Conservation (phyloP, 345 rosid genomes). For the Syzygium grande region DNA sequence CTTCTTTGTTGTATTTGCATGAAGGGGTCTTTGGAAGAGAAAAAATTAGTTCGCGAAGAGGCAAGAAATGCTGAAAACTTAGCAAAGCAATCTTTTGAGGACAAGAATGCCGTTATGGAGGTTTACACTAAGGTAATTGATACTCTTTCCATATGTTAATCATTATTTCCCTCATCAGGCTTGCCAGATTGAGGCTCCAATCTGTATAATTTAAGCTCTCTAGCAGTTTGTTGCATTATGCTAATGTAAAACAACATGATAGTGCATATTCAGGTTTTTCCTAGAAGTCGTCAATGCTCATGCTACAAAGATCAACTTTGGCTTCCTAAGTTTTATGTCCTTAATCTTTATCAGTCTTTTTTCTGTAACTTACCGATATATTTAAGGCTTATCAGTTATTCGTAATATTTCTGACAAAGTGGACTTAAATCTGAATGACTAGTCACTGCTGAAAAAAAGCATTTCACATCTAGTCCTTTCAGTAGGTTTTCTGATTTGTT, state of each 20-base stretch:
- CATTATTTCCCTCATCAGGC: neutral
- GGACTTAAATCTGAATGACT: neutral
- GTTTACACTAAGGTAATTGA: conserved; percentile 55
- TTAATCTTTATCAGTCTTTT: neutral
- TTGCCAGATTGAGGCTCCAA: neutral
- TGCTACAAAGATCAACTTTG: neutral
- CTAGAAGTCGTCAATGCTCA: neutral
- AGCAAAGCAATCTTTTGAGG: conserved; percentile 63
- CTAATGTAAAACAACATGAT: neutral
- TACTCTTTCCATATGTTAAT: neutral
- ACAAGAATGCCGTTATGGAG: conserved; percentile 57
- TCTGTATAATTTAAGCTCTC: neutral
- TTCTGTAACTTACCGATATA: neutral
- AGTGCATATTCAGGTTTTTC: neutral
- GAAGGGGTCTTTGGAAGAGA: conserved; percentile 85
- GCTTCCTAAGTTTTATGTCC: neutral
- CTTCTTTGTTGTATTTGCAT: neutral
- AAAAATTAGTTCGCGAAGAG: conserved; percentile 50
- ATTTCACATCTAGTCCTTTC: neutral
- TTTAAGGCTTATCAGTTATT: neutral
- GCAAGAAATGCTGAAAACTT: conserved; percentile 61
- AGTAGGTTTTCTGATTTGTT: neutral
- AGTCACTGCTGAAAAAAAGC: neutral
- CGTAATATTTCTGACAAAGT: neutral
- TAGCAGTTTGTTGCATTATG: neutral